Conservation (phyloP, 352 stramenopile genomes). For the Hyphochytrium catenoides region DNA sequence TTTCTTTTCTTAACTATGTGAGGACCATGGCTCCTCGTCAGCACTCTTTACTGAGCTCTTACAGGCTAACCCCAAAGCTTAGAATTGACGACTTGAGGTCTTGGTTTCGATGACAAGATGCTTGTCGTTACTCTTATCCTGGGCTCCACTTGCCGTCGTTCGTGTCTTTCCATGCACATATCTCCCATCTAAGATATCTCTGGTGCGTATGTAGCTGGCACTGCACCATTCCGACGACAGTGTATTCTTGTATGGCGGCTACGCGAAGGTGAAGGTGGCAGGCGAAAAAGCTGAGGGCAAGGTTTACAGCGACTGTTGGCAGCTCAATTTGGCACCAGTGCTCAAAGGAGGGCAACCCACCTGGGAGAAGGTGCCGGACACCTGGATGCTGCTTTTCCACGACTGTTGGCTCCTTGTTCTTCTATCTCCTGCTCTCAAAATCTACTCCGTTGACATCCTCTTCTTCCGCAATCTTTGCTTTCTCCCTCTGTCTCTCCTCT, state of each 20-base stretch:
- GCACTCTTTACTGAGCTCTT: too few species aligned
- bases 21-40: too few species aligned
- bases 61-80: too few species aligned
- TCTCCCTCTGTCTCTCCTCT: too few species aligned
- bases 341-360: conserved; percentile 66
- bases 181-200: too few species aligned
- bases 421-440: too few species aligned
- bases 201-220: conserved; percentile 13
- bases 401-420: conserved; percentile 1
- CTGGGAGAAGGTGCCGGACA: conserved; percentile 62
- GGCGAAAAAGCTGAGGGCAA: conserved; percentile 75
- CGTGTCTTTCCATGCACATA: too few species aligned
- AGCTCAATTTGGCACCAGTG: conserved; percentile 66
- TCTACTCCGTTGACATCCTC: conserved; percentile 5
- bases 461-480: conserved; percentile 1
- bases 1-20: too few species aligned
- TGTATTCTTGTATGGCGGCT: conserved; percentile 83
- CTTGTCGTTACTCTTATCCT: neutral
- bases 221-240: conserved; percentile 60
- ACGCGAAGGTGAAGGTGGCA: conserved; percentile 77
- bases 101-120: neutral
- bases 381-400: neutral
- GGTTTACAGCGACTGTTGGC: conserved; percentile 84
- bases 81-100: neutral
- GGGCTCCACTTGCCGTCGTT: too few species aligned